A percentile compares a stretch with the other conserved stretches of the same genome.
phyloP scores from a whole-genome alignment of 148 eudicot genomes.

The Mesembryanthemum crystallinum region DNA sequence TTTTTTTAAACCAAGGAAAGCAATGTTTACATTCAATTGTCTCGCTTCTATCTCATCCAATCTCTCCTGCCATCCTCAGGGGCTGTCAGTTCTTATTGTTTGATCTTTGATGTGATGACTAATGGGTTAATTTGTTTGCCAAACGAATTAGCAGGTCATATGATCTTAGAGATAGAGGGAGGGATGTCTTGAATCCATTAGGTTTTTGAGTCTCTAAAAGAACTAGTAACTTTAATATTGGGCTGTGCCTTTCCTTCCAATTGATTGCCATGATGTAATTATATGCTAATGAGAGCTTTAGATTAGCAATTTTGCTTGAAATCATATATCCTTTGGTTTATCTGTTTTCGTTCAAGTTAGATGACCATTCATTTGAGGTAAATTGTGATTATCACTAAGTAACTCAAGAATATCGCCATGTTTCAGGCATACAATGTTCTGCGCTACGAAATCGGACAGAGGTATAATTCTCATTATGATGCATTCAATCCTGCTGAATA shows the following conservation, averaged over 20 bases:
- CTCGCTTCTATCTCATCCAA: neutral
- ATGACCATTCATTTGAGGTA: conserved; percentile 32
- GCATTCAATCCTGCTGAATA: conserved; percentile 89
- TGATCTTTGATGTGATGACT: too few relatives aligned
- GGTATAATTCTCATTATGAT: conserved; percentile 81
- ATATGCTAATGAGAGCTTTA: neutral
- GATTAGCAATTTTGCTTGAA: neutral
- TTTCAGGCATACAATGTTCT: conserved; percentile 87
- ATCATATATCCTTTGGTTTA: neutral
- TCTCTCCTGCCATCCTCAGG: neutral
- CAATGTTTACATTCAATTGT: neutral
- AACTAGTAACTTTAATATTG: neutral
- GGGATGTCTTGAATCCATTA: neutral
- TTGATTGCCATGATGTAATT: neutral
- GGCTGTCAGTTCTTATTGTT: too few relatives aligned
- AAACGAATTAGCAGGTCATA: neutral
- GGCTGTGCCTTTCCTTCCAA: neutral
- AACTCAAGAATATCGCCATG: conserved; percentile 33
- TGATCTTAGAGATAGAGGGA: neutral
- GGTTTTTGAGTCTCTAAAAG: neutral
- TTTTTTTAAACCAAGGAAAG: neutral
- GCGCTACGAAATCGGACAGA: conserved; percentile 84
- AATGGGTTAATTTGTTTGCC: neutral
- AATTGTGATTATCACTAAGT: conserved; percentile 31
- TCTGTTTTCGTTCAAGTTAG: conserved; percentile 5